phyloP scores from a whole-genome alignment of 805 yeast species.

The Candida railenensis region DNA sequence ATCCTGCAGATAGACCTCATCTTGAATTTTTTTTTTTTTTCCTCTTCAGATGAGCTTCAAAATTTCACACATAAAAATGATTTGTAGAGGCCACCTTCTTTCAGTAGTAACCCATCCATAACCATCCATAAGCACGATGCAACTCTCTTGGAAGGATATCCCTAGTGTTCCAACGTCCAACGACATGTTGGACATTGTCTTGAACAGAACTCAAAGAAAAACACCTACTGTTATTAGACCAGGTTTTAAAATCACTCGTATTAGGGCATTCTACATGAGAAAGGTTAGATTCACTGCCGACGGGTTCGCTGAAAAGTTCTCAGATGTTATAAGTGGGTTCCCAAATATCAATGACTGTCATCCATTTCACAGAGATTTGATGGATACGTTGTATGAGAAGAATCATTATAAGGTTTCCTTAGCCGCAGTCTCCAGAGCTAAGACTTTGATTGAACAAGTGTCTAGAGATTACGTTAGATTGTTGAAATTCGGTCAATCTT shows the following conservation, averaged over 20 bases:
- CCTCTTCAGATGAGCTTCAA: neutral
- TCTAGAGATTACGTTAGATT: conserved; percentile 93
- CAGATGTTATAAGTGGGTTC: conserved; percentile 80
- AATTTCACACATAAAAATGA: neutral
- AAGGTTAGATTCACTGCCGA: conserved; percentile 95
- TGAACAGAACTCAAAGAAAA: conserved; percentile 96
- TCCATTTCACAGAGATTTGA: conserved; percentile 96
- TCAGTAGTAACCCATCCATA: neutral
- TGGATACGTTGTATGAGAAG: conserved; percentile 97
- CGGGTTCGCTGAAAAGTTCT: conserved; percentile 91
- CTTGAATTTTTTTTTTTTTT: neutral
- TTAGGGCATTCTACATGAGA: conserved; percentile 96
- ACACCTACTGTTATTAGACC: conserved; percentile 99
- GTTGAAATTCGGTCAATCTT: conserved; percentile 94
- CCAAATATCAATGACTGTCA: conserved; percentile 97
- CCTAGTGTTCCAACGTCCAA: conserved; percentile 91
- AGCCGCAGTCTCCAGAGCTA: conserved; percentile 93
- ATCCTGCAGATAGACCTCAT: neutral
- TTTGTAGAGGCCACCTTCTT: neutral
- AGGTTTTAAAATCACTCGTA: conserved; percentile 94
- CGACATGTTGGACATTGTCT: conserved; percentile 93
- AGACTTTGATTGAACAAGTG: conserved; percentile 91
- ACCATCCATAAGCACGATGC: conserved; percentile 52
- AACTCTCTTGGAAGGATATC: conserved; percentile 97
- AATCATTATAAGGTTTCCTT: conserved; percentile 96